Percentiles rank a stretch among this genome's conserved stretches.
These are phyloP conservation scores for Phytophthora colocasiae DNA, from an alignment of 352 stramenopile genomes.

Conservation along the genomic window DNA sequence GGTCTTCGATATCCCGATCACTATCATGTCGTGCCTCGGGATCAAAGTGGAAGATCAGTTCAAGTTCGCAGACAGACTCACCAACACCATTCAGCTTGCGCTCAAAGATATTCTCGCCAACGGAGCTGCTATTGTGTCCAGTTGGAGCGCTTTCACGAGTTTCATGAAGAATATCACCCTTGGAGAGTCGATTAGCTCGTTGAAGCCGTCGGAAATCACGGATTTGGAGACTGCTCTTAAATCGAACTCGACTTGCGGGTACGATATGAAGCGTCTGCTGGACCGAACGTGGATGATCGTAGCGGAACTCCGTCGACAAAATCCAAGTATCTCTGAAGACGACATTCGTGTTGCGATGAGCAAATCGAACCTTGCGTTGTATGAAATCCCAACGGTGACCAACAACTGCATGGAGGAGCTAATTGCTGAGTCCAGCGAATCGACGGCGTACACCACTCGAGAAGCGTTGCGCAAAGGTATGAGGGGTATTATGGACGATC, in stretches of 20 bases:
- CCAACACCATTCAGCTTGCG: conserved; percentile 42
- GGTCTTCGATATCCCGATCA: conserved; percentile 53
- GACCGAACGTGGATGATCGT: conserved; percentile 46
- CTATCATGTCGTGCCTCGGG: conserved; percentile 50
- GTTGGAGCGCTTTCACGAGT: conserved; percentile 34
- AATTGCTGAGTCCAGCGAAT: conserved; percentile 29
- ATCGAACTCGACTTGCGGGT: conserved; percentile 42
- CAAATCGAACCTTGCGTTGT: conserved; percentile 49
- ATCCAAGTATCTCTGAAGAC: conserved; percentile 40
- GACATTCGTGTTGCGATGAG: conserved; percentile 39
- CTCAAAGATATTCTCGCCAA: conserved; percentile 50
- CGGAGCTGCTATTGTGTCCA: conserved; percentile 43
- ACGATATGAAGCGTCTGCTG: conserved; percentile 40
- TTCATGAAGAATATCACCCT: conserved; percentile 47
- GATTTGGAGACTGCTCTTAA: conserved; percentile 35
- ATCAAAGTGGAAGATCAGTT: conserved; percentile 34
- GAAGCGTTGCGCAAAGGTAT: conserved; percentile 58
- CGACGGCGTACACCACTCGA: conserved; percentile 39
- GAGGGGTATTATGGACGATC: conserved; percentile 50
- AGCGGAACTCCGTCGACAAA: conserved; percentile 32
- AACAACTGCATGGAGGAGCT: conserved; percentile 54
- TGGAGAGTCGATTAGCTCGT: conserved; percentile 22
- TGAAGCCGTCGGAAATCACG: conserved; percentile 38
- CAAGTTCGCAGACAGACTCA: conserved; percentile 40
- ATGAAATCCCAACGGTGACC: conserved; percentile 57